Evolutionary conservation across 2,329 filamentous ascomycete genomes (phyloP), one percentile per base, ranked within the genome.

Genomic region (Ophiostoma sp.): DNA sequence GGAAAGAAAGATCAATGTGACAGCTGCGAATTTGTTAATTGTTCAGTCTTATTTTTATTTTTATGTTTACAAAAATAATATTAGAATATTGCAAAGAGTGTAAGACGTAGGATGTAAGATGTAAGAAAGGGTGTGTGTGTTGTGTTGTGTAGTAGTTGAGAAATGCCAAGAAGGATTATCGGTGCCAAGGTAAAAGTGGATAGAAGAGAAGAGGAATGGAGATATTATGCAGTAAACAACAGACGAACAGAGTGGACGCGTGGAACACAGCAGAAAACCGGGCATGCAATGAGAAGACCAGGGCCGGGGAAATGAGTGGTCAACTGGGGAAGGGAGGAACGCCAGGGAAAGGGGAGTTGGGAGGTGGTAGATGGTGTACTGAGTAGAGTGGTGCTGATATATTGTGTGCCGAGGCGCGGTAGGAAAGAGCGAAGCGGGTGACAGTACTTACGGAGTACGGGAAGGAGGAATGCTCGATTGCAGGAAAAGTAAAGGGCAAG

Each of bases 161-260:
- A 64, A 36, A 23, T 64, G 60, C 60, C 60, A 64, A 64, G 60
- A 36, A n/a, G n/a, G 36, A 36, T n/a, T 33, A 64, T 64, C 13
- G 33, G n/a, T 36, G 60, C 60, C 60, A 64, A 64, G 60, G 11
- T 35, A 36, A 35, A 7, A 57, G 52, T 57, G 52, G 52, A 15
- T 11, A 57, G 52, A 57, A 57, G 15, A 27, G 3, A 8, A 8
- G 52, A 6, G 52, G 23, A 57, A 23, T 57, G 52, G 27, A 31
- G 27, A 31, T 31, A 31, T 31, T 1, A 31, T 1, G 27, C 27
- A 31, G 27, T 31, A 31, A 31, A 31, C 27, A 31, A 57, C 23
- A 54, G 20, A 23, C 13, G 17, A 20, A 48, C 7, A 8, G 44
- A 27, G 52, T 27, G 52, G 52, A 57, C 52, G 52, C 52, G 27